Evolutionary conservation across 768 basidiomycete species (phyloP), one percentile per base, ranked within the genome.

Genomic region (Chalciporus chontae): DNA sequence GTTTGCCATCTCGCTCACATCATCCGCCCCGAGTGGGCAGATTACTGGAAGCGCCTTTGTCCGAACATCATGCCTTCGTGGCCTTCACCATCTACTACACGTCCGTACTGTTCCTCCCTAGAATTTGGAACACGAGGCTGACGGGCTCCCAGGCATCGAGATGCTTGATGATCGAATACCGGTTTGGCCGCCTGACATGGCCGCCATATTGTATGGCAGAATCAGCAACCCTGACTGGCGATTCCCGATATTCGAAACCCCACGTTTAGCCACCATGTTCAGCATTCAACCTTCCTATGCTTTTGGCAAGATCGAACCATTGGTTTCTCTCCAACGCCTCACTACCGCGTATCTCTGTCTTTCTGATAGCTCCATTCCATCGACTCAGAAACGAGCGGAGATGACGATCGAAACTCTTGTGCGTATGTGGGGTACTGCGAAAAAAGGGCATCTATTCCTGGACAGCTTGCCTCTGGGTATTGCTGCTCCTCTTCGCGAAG

Each of bases 11-110:
- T 87, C 49, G 83, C 85, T 47, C 61, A 77, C 19, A 70, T 79
- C 13, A 77, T 90, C 14, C 80, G 88, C 17, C 82, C 84, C 0
- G 92, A 92, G 61, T 95, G 93, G 94, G 81, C 81, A 6, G 92
- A 96, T 68, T 94, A 94, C 62, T 95, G 93, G 94, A 85, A 86
- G 60, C 78, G 92, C 11, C 70, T 91, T 37, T 82, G 83, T 57
- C 88, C 91, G 4, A 77, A 79, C 40, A 76, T 76, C 23, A 70
- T 77, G 55, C 68, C 71, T n/a, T 64, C 67, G 24, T 89, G 89
- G 90, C 80, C 81, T 2, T 72, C 76, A 2, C 69, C 77, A 14
- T 61, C 68, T 3, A 70, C 66, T 31, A 59, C 71, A 45, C 58
- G 61, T 64, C 23, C 46, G 52, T 49, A 11, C 9, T 27, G n/a